Base-by-base conservation (phyloP, 2,329 filamentous ascomycete genomes). In the Claviceps paspali region DNA sequence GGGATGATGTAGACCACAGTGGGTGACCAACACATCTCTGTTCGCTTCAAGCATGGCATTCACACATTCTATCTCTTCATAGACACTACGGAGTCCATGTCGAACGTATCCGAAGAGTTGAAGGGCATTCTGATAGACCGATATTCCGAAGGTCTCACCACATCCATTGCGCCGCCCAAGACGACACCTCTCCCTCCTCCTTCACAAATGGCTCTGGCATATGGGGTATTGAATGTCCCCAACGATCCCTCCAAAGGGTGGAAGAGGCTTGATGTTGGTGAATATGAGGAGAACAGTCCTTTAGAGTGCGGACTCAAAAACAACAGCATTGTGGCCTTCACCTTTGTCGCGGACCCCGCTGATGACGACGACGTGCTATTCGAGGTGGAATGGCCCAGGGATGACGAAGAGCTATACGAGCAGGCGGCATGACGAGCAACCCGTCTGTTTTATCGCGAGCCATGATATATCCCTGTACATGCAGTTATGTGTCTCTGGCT, bases 1-100 rank as follows among this genome's bases (percentile, higher is more conserved):
- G 9, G 21, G 12, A 12, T 14, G 6, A 6, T 3, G 33, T 18
- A 44, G 44, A 37, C 23, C 26, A 36, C 32, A 11, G 45, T 61
- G 15, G 57, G 61, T 41, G 65, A 73, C 31, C 59, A 65, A n/a
- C 62, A 69, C 46, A 65, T 73, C 48, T 82, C 79, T 8, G 61
- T 87, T 38, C 70, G 77, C 41, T 76, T 87, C 60, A 85, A 84
- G 56, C 70, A 81, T 53, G 76, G 79, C 51, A 73, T 74, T 40
- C 71, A 76, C 48, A 86, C 79, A 4, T 65, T 85, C 45, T 73
- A 82, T 48, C 64, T 86, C 40, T 76, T 81, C 43, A 66, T 79
- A 32, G 67, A 74, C 28, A 61, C 74, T 5, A 59, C 68, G 11
- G 66, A 68, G 28, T 56, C 73, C 9, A 73, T 84, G 49, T 57